Percentiles rank a stretch among this genome's conserved stretches.
Conservation (phyloP, 106 monocot genomes). For the Dactylorhiza incarnata region DNA sequence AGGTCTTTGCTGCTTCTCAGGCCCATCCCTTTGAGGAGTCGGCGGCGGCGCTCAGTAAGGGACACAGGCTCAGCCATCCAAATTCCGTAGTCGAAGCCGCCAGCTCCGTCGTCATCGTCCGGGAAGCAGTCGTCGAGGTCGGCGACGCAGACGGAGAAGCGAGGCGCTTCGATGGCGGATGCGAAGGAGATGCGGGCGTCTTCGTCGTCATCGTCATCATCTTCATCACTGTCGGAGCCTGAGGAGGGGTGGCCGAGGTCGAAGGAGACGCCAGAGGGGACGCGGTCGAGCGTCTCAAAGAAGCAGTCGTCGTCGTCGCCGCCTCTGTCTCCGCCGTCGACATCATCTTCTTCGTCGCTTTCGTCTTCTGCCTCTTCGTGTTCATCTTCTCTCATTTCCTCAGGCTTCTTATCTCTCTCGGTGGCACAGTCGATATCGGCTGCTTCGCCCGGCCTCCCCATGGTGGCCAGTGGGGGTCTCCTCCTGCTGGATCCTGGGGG, state of each 20-base stretch:
- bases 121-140: slow-evolving; percentile 13
- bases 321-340: slow-evolving; percentile 1
- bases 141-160: slow-evolving; percentile 11
- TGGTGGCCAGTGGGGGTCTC: background rate
- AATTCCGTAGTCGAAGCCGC: slow-evolving; percentile 44
- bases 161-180: slow-evolving; percentile 61
- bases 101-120: background rate
- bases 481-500: background rate
- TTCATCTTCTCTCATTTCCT: background rate
- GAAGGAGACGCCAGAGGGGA: slow-evolving; percentile 56
- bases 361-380: slow-evolving; percentile 8
- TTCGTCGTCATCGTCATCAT: slow-evolving; percentile 34
- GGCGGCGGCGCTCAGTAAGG: slow-evolving; percentile 59
- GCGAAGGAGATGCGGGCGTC: slow-evolving; percentile 71
- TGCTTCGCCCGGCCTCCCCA: background rate
- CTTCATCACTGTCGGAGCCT: slow-evolving; percentile 35
- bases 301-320: slow-evolving; percentile 29
- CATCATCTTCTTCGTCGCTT: slow-evolving; percentile 2
- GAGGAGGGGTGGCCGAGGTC: slow-evolving; percentile 33
- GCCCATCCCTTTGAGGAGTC: slow-evolving; percentile 82
- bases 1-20: slow-evolving; percentile 44
- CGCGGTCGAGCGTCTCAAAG: slow-evolving; percentile 72
- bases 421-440: background rate
- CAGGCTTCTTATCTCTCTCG: background rate
- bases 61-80: slow-evolving; percentile 80